These are phyloP conservation scores for Pseudonitzschia multistriata DNA, from an alignment of 108 stramenopile species.

Conservation along the genomic window DNA sequence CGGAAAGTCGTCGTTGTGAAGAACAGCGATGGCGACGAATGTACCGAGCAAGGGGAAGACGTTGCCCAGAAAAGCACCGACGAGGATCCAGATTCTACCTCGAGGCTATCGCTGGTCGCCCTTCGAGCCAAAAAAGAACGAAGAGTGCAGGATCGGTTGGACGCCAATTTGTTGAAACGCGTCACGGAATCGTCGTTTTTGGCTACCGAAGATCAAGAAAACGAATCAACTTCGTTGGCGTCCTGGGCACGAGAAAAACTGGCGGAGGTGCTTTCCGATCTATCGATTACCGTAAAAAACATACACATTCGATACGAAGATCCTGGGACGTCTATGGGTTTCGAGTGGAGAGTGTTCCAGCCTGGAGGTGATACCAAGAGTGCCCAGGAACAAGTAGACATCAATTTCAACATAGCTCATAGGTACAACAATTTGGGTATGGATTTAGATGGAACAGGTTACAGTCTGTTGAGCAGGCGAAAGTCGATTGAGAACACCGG, in stretches of 20 bases:
- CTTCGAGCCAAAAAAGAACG: slow-evolving; percentile 28
- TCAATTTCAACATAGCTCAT: background rate
- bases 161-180: slow-evolving; percentile 31
- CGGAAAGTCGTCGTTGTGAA: slow-evolving; percentile 10
- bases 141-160: slow-evolving; percentile 31
- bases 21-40: slow-evolving; percentile 3
- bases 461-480: background rate
- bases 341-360: slow-evolving; percentile 39
- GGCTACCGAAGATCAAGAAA: background rate
- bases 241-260: slow-evolving; percentile 41
- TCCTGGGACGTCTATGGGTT: slow-evolving; percentile 60
- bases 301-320: slow-evolving; percentile 80
- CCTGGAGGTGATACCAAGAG: background rate
- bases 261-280: slow-evolving; percentile 44
- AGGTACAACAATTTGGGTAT: slow-evolving; percentile 7
- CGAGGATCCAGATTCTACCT: background rate
- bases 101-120: slow-evolving; percentile 1
- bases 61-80: background rate
- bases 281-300: slow-evolving; percentile 63
- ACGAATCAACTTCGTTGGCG: slow-evolving; percentile 9
- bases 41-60: background rate
- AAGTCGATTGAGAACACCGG: background rate
- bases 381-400: slow-evolving; percentile 1
- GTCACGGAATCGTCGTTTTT: slow-evolving; percentile 33
- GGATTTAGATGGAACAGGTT: background rate